Evolutionary conservation across 2,329 filamentous ascomycete species (phyloP).

Genomic region (Scytalidium sp.): DNA sequence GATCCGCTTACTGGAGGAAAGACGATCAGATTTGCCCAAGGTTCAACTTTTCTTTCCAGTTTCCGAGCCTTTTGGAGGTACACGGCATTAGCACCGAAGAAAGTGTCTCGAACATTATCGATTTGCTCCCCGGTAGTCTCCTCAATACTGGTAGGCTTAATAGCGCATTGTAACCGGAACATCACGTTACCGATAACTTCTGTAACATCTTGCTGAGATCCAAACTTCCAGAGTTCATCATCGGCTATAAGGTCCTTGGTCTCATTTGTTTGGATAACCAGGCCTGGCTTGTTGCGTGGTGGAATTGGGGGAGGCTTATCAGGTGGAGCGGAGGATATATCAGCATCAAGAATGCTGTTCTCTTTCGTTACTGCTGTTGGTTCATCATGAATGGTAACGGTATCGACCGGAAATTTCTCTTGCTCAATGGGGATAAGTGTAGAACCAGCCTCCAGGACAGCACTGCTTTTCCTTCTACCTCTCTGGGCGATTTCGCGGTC

Average conservation of each 20-base stretch:
- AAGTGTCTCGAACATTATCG: slow-evolving; percentile 73
- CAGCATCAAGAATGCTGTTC: not conserved
- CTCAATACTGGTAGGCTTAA: slow-evolving; percentile 66
- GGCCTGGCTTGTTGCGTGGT: slow-evolving; percentile 29
- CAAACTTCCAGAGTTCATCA: slow-evolving; percentile 30
- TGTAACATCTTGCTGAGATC: slow-evolving; percentile 83
- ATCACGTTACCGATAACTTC: slow-evolving; percentile 94
- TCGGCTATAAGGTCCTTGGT: slow-evolving; percentile 22
- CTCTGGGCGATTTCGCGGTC: slow-evolving; percentile 2
- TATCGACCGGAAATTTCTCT: slow-evolving; percentile 16
- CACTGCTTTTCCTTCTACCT: not conserved
- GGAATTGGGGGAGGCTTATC: slow-evolving; percentile 30
- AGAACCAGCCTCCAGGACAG: not conserved
- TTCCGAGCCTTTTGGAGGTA: slow-evolving; percentile 51
- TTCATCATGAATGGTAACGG: slow-evolving; percentile 34
- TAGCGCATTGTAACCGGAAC: slow-evolving; percentile 85
- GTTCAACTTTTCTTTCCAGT: slow-evolving; percentile 39
- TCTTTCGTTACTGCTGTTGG: slow-evolving; percentile 4
- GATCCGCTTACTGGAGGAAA: slow-evolving; percentile 48
- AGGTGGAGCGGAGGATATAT: slow-evolving; percentile 8
- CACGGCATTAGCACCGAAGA: slow-evolving; percentile 60
- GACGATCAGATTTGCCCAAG: slow-evolving; percentile 54
- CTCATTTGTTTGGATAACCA: slow-evolving; percentile 25
- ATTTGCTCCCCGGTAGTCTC: slow-evolving; percentile 68
- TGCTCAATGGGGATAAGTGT: not conserved